Evolutionary conservation across 2,329 filamentous ascomycete species (phyloP).

Genomic region (Kalaharituber pfeilii): DNA sequence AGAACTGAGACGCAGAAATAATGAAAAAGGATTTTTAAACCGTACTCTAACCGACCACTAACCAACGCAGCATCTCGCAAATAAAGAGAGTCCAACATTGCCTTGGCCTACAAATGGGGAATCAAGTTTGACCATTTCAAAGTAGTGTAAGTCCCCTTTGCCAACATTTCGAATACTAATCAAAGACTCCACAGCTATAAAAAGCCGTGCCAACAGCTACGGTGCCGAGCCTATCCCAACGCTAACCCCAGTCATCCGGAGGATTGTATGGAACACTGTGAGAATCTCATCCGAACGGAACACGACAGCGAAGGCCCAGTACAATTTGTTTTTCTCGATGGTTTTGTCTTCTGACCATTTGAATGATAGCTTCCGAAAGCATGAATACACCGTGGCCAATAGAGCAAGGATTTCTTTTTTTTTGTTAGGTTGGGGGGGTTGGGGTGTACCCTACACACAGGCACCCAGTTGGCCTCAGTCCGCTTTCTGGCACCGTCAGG

Average conservation of each 20-base stretch:
- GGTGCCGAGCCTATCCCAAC: background rate
- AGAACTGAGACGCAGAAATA: too few species aligned
- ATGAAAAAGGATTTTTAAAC: too few species aligned
- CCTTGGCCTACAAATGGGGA: background rate
- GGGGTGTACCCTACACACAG: too few species aligned
- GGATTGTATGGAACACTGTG: background rate
- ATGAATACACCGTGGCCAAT: background rate
- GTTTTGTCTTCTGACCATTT: too few species aligned
- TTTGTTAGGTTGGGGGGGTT: too few species aligned
- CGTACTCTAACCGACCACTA: too few species aligned
- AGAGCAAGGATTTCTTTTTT: background rate
- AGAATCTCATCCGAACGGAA: background rate
- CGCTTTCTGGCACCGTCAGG: too few species aligned
- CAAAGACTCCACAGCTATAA: background rate
- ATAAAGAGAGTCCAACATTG: background rate
- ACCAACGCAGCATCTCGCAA: too few species aligned
- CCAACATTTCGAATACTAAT: background rate
- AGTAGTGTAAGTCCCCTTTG: background rate
- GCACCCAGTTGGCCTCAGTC: too few species aligned
- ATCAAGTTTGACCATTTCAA: background rate
- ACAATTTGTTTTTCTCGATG: too few species aligned
- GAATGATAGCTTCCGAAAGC: background rate
- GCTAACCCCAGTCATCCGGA: background rate
- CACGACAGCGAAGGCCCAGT: background rate
- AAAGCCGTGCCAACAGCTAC: background rate